A percentile compares a stretch with the other conserved stretches of the same genome.
phyloP scores from a whole-genome alignment of 2,329 filamentous ascomycete genomes.

The Pseudocercospora crystallina region DNA sequence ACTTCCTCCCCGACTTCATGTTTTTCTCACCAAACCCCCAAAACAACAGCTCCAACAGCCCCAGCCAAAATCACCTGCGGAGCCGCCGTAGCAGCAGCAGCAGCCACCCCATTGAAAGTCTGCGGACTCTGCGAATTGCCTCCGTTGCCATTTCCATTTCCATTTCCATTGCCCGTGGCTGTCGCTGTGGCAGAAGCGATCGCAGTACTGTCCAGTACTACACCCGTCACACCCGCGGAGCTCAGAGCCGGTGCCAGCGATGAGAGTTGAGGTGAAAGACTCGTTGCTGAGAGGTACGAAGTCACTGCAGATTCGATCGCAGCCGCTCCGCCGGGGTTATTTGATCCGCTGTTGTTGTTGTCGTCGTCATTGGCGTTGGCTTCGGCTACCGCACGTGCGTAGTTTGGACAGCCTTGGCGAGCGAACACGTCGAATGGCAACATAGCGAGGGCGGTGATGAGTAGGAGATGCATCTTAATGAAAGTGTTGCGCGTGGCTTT shows the following conservation, averaged over 20 bases:
- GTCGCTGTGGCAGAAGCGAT: slow-evolving; percentile 1
- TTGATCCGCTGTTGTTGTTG: too few relatives aligned
- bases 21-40: slow-evolving; percentile 4
- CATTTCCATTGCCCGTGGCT: not conserved
- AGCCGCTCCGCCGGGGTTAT: slow-evolving; percentile 2
- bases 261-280: slow-evolving; percentile 1
- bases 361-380: too few relatives aligned
- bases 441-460: too few relatives aligned
- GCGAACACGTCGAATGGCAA: too few relatives aligned
- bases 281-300: slow-evolving; percentile 1
- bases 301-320: slow-evolving; percentile 13
- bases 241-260: slow-evolving; percentile 11
- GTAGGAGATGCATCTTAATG: too few relatives aligned
- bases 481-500: too few relatives aligned
- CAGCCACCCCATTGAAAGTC: not conserved
- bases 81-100: slow-evolving; percentile 3
- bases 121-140: not conserved
- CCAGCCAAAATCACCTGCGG: slow-evolving; percentile 13
- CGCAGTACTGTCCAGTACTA: slow-evolving; percentile 1
- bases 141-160: not conserved
- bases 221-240: slow-evolving; percentile 13
- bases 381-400: too few relatives aligned
- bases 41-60: slow-evolving; percentile 5
- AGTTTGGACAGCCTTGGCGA: too few relatives aligned
- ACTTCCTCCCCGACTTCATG: not conserved